Conservation (phyloP, 108 stramenopile species). For the Cyclotella choctawhatcheeana region DNA sequence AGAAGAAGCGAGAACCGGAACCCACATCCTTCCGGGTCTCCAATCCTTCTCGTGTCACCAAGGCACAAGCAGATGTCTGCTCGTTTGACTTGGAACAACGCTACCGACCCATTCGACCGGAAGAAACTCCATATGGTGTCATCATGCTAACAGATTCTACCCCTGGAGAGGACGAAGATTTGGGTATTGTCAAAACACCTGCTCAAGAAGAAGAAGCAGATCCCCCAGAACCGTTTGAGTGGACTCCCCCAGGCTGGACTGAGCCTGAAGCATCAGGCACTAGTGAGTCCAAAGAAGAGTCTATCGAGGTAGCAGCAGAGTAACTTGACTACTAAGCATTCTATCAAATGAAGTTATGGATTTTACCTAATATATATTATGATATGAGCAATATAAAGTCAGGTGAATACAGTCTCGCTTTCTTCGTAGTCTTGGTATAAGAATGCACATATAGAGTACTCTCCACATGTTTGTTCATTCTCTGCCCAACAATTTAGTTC, state of each 20-base stretch:
- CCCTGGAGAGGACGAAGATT: constrained; percentile 85
- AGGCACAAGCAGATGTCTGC: constrained; percentile 75
- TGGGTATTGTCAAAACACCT: constrained; percentile 83
- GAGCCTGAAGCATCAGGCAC: not conserved
- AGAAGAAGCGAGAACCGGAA: constrained; percentile 89
- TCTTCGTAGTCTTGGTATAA: constrained; percentile 1
- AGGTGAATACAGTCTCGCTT: not conserved
- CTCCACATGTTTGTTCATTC: constrained; percentile 9
- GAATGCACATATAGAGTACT: not conserved
- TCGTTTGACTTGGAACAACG: constrained; percentile 81
- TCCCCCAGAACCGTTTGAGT: constrained; percentile 89
- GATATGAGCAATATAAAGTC: not conserved
- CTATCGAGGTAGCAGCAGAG: not conserved
- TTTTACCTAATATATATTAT: not conserved
- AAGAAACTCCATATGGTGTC: constrained; percentile 82
- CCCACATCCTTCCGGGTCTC: constrained; percentile 73
- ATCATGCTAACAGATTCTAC: constrained; percentile 87
- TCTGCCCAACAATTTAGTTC: constrained; percentile 1
- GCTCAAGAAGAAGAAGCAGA: constrained; percentile 86
- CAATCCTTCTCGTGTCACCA: constrained; percentile 87
- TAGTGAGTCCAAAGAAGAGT: not conserved
- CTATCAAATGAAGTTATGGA: not conserved
- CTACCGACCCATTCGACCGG: constrained; percentile 83
- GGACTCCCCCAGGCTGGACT: constrained; percentile 67
- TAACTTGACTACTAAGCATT: not conserved